These are phyloP conservation scores for Fusarium citri DNA, from an alignment of 2,329 filamentous ascomycete genomes.

Conservation along the genomic window DNA sequence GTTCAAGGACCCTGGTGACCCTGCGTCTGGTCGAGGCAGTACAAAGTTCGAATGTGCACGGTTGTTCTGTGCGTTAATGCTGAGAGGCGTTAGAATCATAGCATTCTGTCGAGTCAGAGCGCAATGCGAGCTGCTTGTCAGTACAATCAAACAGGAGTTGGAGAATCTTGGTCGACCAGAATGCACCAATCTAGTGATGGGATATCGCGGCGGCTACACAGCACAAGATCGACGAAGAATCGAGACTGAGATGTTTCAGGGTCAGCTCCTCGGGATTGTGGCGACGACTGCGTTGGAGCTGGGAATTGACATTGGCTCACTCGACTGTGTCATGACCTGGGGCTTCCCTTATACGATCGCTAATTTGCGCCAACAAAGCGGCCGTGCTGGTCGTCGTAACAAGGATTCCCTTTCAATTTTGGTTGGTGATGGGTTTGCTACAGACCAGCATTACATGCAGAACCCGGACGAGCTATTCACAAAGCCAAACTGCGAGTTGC, in stretches of 20 bases:
- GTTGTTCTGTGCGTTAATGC: constrained; percentile 88
- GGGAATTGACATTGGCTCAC: constrained; percentile 92
- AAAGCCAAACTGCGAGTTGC: constrained; percentile 87
- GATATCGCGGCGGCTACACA: constrained; percentile 94
- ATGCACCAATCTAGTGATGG: constrained; percentile 86
- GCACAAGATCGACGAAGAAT: constrained; percentile 89
- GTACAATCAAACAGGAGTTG: constrained; percentile 83
- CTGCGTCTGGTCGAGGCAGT: constrained; percentile 85
- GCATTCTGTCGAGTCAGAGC: constrained; percentile 91
- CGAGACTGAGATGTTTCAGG: constrained; percentile 96
- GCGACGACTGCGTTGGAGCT: constrained; percentile 94
- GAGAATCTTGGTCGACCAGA: constrained; percentile 78
- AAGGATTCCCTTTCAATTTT: constrained; percentile 93
- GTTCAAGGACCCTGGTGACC: constrained; percentile 88
- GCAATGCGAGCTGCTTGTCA: constrained; percentile 86
- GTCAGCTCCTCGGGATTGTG: constrained; percentile 90
- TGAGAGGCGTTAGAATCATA: constrained; percentile 90
- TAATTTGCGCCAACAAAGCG: constrained; percentile 93
- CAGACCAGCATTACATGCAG: constrained; percentile 97
- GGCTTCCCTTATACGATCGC: constrained; percentile 97
- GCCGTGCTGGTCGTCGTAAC: constrained; percentile 89
- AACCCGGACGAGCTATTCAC: constrained; percentile 95
- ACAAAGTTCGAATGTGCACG: constrained; percentile 87
- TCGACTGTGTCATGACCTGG: constrained; percentile 93
- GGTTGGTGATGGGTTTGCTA: constrained; percentile 88